Evolutionary conservation across 2,329 filamentous ascomycete genomes (phyloP).

Genomic region (Fusarium annulatum): DNA sequence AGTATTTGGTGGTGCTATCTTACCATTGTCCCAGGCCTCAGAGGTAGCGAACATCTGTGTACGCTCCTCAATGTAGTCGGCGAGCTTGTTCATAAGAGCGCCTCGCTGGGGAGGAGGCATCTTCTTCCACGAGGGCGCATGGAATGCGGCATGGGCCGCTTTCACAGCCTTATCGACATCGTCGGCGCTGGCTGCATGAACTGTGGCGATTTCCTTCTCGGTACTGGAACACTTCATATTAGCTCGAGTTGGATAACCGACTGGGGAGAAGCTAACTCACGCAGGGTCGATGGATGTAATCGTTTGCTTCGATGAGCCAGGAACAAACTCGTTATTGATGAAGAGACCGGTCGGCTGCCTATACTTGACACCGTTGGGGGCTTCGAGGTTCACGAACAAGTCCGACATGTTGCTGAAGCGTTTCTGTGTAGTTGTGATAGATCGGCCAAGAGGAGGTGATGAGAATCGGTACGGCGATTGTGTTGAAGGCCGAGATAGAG

Average conservation of each 20-base stretch:
- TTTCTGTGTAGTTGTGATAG: constrained; percentile 18
- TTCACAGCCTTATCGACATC: constrained; percentile 48
- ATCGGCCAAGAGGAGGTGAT: constrained; percentile 10
- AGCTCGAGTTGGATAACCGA: background rate
- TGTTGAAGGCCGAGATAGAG: constrained; percentile 5
- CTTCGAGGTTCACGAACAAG: constrained; percentile 69
- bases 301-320: constrained; percentile 40
- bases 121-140: constrained; percentile 74
- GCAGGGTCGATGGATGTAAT: constrained; percentile 47
- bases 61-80: constrained; percentile 69
- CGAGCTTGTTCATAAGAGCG: constrained; percentile 74
- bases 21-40: constrained; percentile 76
- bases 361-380: constrained; percentile 82
- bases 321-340: constrained; percentile 87
- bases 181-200: constrained; percentile 44
- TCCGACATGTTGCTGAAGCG: constrained; percentile 40
- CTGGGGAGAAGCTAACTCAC: constrained; percentile 22
- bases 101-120: constrained; percentile 73
- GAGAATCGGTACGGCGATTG: constrained; percentile 21
- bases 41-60: constrained; percentile 58
- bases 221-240: constrained; percentile 31
- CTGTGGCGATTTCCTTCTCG: constrained; percentile 45
- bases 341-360: constrained; percentile 80
- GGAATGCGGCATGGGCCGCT: constrained; percentile 72
- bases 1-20: background rate